Evolutionary conservation across 768 basidiomycete species (phyloP).

Genomic region (Fistulinella prunicolor): DNA sequence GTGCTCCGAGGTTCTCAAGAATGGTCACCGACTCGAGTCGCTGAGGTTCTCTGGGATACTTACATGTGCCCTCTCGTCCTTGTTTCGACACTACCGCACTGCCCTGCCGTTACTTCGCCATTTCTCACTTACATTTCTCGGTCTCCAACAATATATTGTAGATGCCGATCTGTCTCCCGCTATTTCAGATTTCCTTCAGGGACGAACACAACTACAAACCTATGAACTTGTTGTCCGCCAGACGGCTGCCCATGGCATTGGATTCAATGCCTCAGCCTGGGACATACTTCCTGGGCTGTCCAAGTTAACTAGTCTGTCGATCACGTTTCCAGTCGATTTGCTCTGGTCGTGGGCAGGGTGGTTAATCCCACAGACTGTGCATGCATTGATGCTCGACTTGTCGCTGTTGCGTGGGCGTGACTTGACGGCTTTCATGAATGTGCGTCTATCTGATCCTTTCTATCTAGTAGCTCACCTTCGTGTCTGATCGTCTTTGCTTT

Average conservation of each 20-base stretch:
- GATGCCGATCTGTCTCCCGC: slow-evolving; percentile 69
- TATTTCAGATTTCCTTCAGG: slow-evolving; percentile 62
- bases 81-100: slow-evolving; percentile 44
- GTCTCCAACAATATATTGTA: slow-evolving; percentile 40
- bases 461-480: too few relatives aligned
- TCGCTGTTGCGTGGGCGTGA: slow-evolving; percentile 27
- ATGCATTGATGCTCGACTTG: slow-evolving; percentile 45
- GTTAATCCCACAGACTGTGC: slow-evolving; percentile 58
- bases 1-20: slow-evolving; percentile 55
- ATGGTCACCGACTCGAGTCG: slow-evolving; percentile 63
- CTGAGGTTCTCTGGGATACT: slow-evolving; percentile 54
- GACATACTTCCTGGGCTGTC: slow-evolving; percentile 61
- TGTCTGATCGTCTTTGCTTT: too few relatives aligned
- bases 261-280: slow-evolving; percentile 70
- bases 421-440: slow-evolving; percentile 42
- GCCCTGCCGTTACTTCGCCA: slow-evolving; percentile 62
- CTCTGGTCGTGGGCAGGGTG: slow-evolving; percentile 62
- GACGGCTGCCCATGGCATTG: slow-evolving; percentile 49
- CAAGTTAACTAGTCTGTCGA: slow-evolving; percentile 50
- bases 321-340: slow-evolving; percentile 63
- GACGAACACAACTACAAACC: slow-evolving; percentile 46
- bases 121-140: slow-evolving; percentile 55
- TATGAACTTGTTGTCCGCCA: slow-evolving; percentile 47
- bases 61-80: slow-evolving; percentile 47
- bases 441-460: too few relatives aligned